Evolutionary conservation across 306 rosid genomes (phyloP).

Genomic region (Begonia loranthoides): DNA sequence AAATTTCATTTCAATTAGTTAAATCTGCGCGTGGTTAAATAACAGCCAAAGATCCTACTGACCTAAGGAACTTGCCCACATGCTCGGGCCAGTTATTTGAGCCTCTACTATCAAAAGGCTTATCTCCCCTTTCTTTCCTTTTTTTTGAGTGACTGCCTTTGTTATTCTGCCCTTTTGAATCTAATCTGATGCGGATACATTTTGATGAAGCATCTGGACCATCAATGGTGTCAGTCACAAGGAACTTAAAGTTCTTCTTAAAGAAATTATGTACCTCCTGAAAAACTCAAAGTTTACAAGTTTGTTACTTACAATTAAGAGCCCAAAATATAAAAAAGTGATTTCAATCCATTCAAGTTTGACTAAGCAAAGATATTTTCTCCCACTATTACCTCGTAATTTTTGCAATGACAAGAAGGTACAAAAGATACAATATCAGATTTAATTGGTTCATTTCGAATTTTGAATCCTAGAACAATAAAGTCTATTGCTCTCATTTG

Average conservation of each 20-base stretch:
- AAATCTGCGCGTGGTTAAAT: too few relatives aligned
- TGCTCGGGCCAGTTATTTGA: constrained; percentile 70
- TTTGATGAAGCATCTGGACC: constrained; percentile 86
- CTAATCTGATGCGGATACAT: constrained; percentile 79
- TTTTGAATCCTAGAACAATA: too few relatives aligned
- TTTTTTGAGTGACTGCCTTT: constrained; percentile 53
- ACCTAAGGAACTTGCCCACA: constrained; percentile 76
- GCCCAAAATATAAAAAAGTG: too few relatives aligned
- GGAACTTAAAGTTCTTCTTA: constrained; percentile 75
- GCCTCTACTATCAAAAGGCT: constrained; percentile 91
- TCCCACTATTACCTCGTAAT: too few relatives aligned
- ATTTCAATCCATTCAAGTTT: neutral
- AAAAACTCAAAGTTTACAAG: constrained; percentile 14
- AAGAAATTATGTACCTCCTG: constrained; percentile 86
- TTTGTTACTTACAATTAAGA: neutral
- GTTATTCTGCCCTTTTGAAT: constrained; percentile 36
- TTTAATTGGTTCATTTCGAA: too few relatives aligned
- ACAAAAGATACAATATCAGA: too few relatives aligned
- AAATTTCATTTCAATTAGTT: neutral
- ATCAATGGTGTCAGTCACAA: constrained; percentile 71
- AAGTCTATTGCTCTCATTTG: too few relatives aligned
- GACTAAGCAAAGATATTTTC: neutral
- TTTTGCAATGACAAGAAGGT: too few relatives aligned
- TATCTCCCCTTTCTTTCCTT: constrained; percentile 69
- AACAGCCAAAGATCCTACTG: constrained; percentile 3